Evolutionary conservation across 2,329 filamentous ascomycete genomes (phyloP), one percentile per base, ranked within the genome.

Genomic region (Colletotrichum sp.): DNA sequence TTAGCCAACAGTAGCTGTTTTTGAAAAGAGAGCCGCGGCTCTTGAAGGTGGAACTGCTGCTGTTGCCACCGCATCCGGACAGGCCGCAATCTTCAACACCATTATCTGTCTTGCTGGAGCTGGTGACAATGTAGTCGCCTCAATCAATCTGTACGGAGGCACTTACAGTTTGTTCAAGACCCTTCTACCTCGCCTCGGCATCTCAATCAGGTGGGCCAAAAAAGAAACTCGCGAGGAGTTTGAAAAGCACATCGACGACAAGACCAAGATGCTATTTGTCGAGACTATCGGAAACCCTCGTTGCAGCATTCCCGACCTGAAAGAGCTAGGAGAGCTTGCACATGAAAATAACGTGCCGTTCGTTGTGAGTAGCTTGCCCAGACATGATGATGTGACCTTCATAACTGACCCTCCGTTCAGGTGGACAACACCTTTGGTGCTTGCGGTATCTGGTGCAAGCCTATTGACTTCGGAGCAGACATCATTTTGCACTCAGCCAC

Each of bases 151-250:
- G 74, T 98, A 98, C 86, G 96, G 96, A 78, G 96, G 96, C 83
- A 98, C 96, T 13, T 98, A 98, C 89, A 98, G 98, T 87, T 96
- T 98, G 88, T 92, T 98, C 87, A 98, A 98, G 87, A 95, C 98
- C 59, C 90, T 95, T 78, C 68, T 71, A 3, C 68, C 68, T 5
- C 57, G 68, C 9, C 68, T 71, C 0, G 65, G 65, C 3, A 68
- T 68, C 3, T 59, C 65, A 24, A 39, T 71, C 16, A 57, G 55
- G 89, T 98, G 72, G 94, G 95, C 7, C 92, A 96, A 18, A 86
- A 98, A 64, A 95, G 96, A 77, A 95, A 98, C 82, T 88, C 89
- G 55, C 96, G 95, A 82, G 97, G 96, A 87, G 98, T 98, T 81
- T 90, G 98, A 81, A 89, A 92, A 70, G 95, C 95, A 57, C 69